A percentile compares a stretch with the other conserved stretches of the same genome.
Conservation (phyloP, 768 basidiomycete genomes). For the Kwoniella pini region DNA sequence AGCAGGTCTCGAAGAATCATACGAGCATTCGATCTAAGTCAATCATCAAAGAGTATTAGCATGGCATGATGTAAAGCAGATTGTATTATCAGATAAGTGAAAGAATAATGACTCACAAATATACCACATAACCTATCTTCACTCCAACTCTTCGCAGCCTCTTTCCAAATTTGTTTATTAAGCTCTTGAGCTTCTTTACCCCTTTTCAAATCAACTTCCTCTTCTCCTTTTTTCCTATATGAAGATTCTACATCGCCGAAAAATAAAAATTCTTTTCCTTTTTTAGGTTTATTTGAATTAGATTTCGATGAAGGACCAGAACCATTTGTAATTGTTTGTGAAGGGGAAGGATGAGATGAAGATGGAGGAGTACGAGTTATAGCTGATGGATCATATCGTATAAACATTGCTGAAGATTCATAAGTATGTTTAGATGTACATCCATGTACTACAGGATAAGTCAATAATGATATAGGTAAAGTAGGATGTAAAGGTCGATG, state of each 20-base stretch:
- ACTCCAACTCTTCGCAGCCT: constrained; percentile 71
- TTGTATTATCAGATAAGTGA: neutral
- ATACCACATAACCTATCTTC: constrained; percentile 67
- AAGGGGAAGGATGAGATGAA: neutral
- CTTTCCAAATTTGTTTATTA: constrained; percentile 75
- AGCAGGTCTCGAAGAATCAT: constrained; percentile 69
- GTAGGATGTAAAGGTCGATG: constrained; percentile 54
- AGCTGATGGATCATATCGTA: constrained; percentile 62
- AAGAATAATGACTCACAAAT: constrained; percentile 63
- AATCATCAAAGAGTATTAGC: neutral
- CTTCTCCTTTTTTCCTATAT: constrained; percentile 12
- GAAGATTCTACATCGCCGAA: constrained; percentile 88
- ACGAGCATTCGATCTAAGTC: constrained; percentile 73
- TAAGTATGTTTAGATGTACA: constrained; percentile 61
- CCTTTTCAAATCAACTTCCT: constrained; percentile 8
- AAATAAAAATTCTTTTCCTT: constrained; percentile 72
- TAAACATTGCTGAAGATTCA: constrained; percentile 80
- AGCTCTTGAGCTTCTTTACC: constrained; percentile 44
- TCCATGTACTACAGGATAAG: constrained; percentile 74
- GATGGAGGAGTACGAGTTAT: constrained; percentile 39
- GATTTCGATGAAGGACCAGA: neutral
- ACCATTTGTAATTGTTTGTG: neutral
- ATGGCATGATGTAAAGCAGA: neutral
- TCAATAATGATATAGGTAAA: constrained; percentile 61
- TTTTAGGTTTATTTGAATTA: no score